Conservation (phyloP, 305 asterid species). For the Solanum hybrid region DNA sequence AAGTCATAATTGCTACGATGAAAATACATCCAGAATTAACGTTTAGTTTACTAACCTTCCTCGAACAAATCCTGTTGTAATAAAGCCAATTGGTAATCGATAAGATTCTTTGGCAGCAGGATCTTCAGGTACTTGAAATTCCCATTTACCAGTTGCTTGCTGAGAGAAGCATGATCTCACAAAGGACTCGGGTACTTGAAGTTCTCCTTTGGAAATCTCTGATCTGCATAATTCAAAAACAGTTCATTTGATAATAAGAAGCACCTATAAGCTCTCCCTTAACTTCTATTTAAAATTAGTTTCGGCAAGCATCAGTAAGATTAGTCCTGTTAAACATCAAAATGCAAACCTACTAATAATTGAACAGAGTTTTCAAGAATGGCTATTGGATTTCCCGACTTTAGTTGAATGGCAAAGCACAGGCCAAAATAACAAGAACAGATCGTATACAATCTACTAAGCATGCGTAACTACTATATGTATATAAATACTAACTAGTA, state of each 20-base stretch:
- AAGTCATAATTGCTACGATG: not conserved
- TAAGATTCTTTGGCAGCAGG: slow-evolving; percentile 20
- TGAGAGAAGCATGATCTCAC: slow-evolving; percentile 37
- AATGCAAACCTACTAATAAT: not conserved
- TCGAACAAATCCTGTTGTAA: slow-evolving; percentile 72
- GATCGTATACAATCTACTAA: not conserved
- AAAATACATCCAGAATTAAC: not conserved
- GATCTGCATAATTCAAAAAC: slow-evolving; percentile 31
- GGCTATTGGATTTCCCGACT: not conserved
- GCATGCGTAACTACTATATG: not conserved
- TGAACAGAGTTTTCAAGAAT: not conserved
- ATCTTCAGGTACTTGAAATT: slow-evolving; percentile 45
- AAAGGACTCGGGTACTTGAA: slow-evolving; percentile 51
- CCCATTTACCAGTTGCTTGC: slow-evolving; percentile 56
- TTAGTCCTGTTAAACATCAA: not conserved
- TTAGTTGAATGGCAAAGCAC: not conserved
- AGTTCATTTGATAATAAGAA: not conserved
- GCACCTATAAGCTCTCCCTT: not conserved
- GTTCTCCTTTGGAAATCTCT: slow-evolving; percentile 24
- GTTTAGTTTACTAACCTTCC: slow-evolving; percentile 48
- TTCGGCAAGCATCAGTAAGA: not conserved
- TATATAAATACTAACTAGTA: not conserved
- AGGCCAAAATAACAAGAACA: not conserved
- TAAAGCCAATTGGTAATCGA: slow-evolving; percentile 76
- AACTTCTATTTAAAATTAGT: not conserved